phyloP scores from a whole-genome alignment of 2,329 filamentous ascomycete genomes.

The Aspergillus neotritici region DNA sequence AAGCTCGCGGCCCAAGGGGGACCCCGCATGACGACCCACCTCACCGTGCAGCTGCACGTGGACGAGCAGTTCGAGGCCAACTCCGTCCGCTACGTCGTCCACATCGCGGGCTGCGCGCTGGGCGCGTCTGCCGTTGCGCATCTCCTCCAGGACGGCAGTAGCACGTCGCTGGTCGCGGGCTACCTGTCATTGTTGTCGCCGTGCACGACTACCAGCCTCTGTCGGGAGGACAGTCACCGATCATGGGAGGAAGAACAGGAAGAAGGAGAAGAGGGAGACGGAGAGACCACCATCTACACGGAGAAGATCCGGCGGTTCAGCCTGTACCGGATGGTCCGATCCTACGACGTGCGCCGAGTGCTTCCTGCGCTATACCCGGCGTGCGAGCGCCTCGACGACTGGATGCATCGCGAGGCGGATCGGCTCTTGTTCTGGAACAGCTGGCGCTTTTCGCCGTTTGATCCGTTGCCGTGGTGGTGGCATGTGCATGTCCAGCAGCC shows the following conservation, averaged over 20 bases:
- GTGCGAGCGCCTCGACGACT: slow-evolving; percentile 15
- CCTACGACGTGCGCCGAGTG: slow-evolving; percentile 6
- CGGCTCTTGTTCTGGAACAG: slow-evolving; percentile 51
- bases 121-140: slow-evolving; percentile 22
- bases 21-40: slow-evolving; percentile 58
- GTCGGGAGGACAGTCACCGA: no score
- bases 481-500: slow-evolving; percentile 56
- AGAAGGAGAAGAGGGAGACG: neutral
- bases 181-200: slow-evolving; percentile 25
- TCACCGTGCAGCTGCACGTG: slow-evolving; percentile 67
- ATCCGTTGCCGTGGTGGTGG: slow-evolving; percentile 54
- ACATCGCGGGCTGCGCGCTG: slow-evolving; percentile 29
- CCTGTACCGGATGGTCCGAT: slow-evolving; percentile 4
- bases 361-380: slow-evolving; percentile 17
- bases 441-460: slow-evolving; percentile 49
- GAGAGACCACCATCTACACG: neutral
- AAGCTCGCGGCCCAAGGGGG: slow-evolving; percentile 50
- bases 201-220: neutral
- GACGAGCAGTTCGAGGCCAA: slow-evolving; percentile 37
- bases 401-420: slow-evolving; percentile 11
- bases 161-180: slow-evolving; percentile 17
- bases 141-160: slow-evolving; percentile 26
- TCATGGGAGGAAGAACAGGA: slow-evolving; percentile 4
- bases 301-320: slow-evolving; percentile 1
- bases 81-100: slow-evolving; percentile 30